Base-by-base conservation (phyloP, 2,329 filamentous ascomycete species). In the Trichoderma harzianum region DNA sequence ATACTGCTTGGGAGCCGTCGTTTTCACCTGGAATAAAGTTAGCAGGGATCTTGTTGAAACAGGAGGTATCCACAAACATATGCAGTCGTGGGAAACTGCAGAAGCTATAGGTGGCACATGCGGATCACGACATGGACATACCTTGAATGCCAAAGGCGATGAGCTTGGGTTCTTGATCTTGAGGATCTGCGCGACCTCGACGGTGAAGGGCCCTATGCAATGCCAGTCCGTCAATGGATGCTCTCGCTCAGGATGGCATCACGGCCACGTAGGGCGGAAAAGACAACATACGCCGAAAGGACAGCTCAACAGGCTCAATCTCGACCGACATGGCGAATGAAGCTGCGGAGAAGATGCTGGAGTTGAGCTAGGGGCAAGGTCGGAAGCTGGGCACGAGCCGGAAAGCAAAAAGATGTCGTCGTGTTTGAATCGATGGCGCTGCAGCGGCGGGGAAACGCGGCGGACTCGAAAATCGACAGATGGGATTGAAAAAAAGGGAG, bases 1-100 rank as follows among this genome's bases (percentile, higher is more conserved):
- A 80, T 93, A 99, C 95, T 98, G 96, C 85, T 98, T 98, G 39
- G 96, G 96, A 64, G 96, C 96, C 74, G 96, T 99, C 63, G 96
- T 99, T 90, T 99, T 99, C 83, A 99, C 96, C 94, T 97, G 77
- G 16, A 47, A 67, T 36, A 10, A 55, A 51, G 70, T 77, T 39
- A 79, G 74, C 66, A 73, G 36, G 32, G 39, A 36, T 57, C 16
- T 34, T 36, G 51, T 51, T 71, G 61, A 71, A 57, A 66, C 53
- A 66, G 62, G 36, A 71, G 62, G 69, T 66, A 57, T 71, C 55
- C 69, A 58, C 64, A 62, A 36, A 36, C 57, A 36, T 14, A 11
- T 57, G 53, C 30, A 36, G 61, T 32, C 60, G 47, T 28, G 18
- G 12, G 24, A 64, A 36, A 34, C 26, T 32, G 55, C 34, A 68